Base-by-base conservation (phyloP, 1,284 basidiomycete genomes). In the Schizophyllum amplum region DNA sequence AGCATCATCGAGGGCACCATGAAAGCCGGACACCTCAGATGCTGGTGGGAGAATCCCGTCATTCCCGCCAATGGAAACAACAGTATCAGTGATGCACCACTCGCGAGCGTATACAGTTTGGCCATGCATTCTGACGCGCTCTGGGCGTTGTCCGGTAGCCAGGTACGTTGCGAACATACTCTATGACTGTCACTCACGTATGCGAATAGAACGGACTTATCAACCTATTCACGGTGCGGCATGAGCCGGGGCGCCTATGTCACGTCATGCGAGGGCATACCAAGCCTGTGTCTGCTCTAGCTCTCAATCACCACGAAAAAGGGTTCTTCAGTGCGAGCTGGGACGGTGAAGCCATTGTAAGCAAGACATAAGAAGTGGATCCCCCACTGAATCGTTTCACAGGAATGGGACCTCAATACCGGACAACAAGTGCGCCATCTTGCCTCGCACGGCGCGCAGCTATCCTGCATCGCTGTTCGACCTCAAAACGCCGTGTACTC, bases 361-460 rank as follows among this genome's bases (percentile, higher is more conserved):
- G 90, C 79, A 47, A 54, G 47, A 53, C 55, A n/a, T 55, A 52
- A 20, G 56, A 24, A 4, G 26, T 53, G 23, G 21, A 53, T 42
- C 33, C 33, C 33, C 7, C 13, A 42, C 13, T 17, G 57, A 60
- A 55, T 13, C 26, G 53, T 42, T 24, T 11, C 60, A 53, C 67
- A 98, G 92, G 91, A 97, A 83, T 99, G 97, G 96, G 96, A 99
- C 72, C 79, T 99, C 52, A 92, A 99, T 66, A 96, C 90, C 0
- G 97, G 97, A 1, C 82, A 92, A 63, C 75, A 78, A 27, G 80
- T 88, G 4, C 83, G 94, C 50, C 83, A 80, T 47, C 98, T 92
- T 66, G 84, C 82, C 0, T 83, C 88, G 0, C 93, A 97, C 66
- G 87, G 88, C 24, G 86, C 93, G 1, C 95, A 98, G 68, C 81